A percentile compares a stretch with the other conserved stretches of the same genome.
phyloP scores from a whole-genome alignment of 1,139 yeast species.

The Nakaseomyces uthaithaninus region DNA sequence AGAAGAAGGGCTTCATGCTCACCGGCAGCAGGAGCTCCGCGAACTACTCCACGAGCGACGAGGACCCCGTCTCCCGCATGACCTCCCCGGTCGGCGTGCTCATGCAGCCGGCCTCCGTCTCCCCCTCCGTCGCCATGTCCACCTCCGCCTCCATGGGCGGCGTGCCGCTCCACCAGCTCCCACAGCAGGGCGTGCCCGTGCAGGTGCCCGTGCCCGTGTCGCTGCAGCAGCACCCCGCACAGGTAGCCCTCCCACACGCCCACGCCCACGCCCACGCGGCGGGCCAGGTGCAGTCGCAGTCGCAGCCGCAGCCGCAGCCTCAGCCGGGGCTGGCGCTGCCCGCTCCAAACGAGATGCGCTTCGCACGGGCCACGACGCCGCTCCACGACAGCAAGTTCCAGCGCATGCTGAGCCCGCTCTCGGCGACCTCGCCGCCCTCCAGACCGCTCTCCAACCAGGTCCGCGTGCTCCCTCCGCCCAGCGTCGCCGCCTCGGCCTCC shows the following conservation, averaged over 20 bases:
- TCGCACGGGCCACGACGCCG: constrained; percentile 4
- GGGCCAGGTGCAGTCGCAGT: no score
- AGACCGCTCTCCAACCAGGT: constrained; percentile 3
- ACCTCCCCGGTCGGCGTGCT: constrained; percentile 4
- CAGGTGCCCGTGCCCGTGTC: constrained; percentile 3
- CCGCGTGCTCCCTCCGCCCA: constrained; percentile 2
- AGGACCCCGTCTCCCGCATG: constrained; percentile 6
- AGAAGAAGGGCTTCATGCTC: constrained; percentile 17
- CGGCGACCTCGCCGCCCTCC: constrained; percentile 1
- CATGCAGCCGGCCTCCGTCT: constrained; percentile 8
- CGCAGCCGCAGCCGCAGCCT: constrained; percentile 5
- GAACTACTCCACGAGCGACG: constrained; percentile 8
- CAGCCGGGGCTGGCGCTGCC: constrained; percentile 5
- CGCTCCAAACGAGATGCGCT: constrained; percentile 5
- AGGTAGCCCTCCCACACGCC: background rate
- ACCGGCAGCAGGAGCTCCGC: background rate
- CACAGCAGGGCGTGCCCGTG: background rate
- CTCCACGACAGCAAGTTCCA: constrained; percentile 9
- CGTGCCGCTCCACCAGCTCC: background rate
- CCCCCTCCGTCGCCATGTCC: background rate
- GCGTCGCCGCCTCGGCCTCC: background rate
- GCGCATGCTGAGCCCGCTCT: constrained; percentile 7
- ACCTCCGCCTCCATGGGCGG: background rate
- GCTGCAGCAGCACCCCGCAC: background rate
- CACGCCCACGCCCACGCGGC: constrained; percentile 4